Conservation (phyloP, 2,329 filamentous ascomycete species). For the Achaetomium macrosporum region DNA sequence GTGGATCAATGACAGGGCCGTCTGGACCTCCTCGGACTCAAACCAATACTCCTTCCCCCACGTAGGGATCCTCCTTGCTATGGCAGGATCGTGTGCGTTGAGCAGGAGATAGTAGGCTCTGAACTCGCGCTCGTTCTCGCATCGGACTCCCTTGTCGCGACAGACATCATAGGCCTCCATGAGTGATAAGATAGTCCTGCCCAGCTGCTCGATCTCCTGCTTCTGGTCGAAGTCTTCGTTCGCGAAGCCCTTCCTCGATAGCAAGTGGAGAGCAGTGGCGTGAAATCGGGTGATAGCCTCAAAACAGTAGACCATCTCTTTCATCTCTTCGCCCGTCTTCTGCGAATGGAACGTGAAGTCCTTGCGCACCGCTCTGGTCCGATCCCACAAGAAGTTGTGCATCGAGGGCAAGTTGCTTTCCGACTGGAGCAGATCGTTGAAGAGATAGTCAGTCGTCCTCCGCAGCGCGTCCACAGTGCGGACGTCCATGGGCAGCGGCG, state of each 20-base stretch:
- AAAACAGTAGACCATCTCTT: conserved; percentile 55
- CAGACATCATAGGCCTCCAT: conserved; percentile 63
- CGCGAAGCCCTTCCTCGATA: conserved; percentile 51
- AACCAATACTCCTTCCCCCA: conserved; percentile 53
- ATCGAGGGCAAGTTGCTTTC: conserved; percentile 50
- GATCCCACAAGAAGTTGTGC: conserved; percentile 63
- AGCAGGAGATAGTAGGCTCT: conserved; percentile 60
- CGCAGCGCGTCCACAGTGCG: conserved; percentile 54
- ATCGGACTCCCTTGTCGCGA: conserved; percentile 49
- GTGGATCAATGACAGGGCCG: conserved; percentile 55
- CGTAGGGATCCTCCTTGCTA: conserved; percentile 48
- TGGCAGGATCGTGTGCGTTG: conserved; percentile 53
- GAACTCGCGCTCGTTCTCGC: conserved; percentile 60
- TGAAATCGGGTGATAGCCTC: conserved; percentile 64
- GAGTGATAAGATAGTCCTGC: conserved; percentile 59
- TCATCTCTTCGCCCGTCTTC: conserved; percentile 51
- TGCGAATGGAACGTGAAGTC: conserved; percentile 64
- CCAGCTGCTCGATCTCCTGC: conserved; percentile 62
- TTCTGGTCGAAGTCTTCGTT: conserved; percentile 59
- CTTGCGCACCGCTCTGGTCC: conserved; percentile 60
- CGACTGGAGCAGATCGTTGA: conserved; percentile 51
- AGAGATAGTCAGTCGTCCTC: conserved; percentile 57
- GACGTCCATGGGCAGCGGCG: conserved; percentile 62
- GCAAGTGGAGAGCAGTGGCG: conserved; percentile 57
- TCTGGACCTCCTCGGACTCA: conserved; percentile 53